Evolutionary conservation across 441 rosid genomes (phyloP).

Genomic region (Pelargonium citronellum): DNA sequence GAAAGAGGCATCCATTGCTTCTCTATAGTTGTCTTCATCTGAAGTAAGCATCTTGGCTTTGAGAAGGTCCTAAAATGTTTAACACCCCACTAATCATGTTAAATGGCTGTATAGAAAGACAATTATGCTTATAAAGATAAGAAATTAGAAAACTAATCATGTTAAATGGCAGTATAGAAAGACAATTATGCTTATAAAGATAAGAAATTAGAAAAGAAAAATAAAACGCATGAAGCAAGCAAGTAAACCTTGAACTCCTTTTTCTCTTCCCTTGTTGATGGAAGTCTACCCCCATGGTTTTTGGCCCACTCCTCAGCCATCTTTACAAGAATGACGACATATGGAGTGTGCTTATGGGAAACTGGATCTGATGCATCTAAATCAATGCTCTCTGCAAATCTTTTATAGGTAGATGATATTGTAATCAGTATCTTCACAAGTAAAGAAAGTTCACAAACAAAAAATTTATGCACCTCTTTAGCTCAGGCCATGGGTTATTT

Average conservation of each 20-base stretch:
- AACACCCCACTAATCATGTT: constrained; percentile 23
- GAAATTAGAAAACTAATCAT: constrained; percentile 24
- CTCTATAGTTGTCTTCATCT: constrained; percentile 89
- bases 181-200: not conserved
- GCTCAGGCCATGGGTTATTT: constrained; percentile 93
- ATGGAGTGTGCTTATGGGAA: constrained; percentile 85
- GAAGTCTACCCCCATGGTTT: constrained; percentile 60
- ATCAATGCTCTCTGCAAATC: constrained; percentile 76
- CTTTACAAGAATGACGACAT: constrained; percentile 74
- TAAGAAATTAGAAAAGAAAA: constrained; percentile 20
- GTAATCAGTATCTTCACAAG: constrained; percentile 11
- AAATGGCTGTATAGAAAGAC: constrained; percentile 8
- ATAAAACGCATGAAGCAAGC: constrained; percentile 11
- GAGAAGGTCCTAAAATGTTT: constrained; percentile 57
- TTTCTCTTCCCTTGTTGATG: constrained; percentile 80
- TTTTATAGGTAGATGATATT: constrained; percentile 21
- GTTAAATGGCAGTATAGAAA: constrained; percentile 14
- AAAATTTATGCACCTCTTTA: constrained; percentile 44
- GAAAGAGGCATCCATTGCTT: constrained; percentile 76
- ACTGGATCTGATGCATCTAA: constrained; percentile 57
- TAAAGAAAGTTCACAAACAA: not conserved
- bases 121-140: not conserved
- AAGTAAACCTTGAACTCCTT: constrained; percentile 67
- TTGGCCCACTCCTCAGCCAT: constrained; percentile 74
- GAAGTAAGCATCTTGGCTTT: constrained; percentile 57